Conservation (phyloP, 306 rosid genomes). For the Fragaria iinumae region DNA sequence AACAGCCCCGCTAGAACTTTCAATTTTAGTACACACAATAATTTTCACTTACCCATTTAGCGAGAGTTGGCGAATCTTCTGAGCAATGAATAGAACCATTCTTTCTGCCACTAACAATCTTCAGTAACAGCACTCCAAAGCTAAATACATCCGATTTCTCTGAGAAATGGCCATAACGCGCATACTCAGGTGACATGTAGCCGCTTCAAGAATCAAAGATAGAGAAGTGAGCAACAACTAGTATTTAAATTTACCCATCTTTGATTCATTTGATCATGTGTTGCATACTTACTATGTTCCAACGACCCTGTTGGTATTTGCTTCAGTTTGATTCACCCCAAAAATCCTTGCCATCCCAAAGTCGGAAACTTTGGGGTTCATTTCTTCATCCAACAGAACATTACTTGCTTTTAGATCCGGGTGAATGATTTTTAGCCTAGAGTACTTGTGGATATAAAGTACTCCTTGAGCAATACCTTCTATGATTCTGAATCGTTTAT, state of each 20-base stretch:
- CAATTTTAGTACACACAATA: not conserved
- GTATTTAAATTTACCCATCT: not conserved
- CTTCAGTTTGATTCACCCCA: not conserved
- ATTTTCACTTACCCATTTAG: constrained; percentile 11
- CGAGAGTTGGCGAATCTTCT: not conserved
- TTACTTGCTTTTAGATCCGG: constrained; percentile 32
- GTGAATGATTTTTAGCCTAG: constrained; percentile 22
- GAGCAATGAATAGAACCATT: constrained; percentile 14
- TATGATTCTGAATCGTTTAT: constrained; percentile 35
- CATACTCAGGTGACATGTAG: not conserved
- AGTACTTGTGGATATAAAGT: constrained; percentile 4
- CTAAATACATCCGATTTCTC: constrained; percentile 22
- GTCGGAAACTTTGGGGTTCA: constrained; percentile 24
- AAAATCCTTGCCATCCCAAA: constrained; percentile 30
- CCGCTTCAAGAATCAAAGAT: not conserved
- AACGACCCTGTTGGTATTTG: constrained; percentile 6
- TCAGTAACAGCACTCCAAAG: constrained; percentile 18
- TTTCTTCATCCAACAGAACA: constrained; percentile 12
- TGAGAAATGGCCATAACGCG: constrained; percentile 13
- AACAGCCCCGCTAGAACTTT: too few species aligned
- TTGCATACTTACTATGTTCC: constrained; percentile 26
- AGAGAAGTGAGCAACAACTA: not conserved
- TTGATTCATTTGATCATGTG: not conserved
- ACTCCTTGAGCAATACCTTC: not conserved
- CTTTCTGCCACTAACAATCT: constrained; percentile 23